Evolutionary conservation across 139 green algal species (phyloP).

Genomic region (Tetradesmus obliquus): DNA sequence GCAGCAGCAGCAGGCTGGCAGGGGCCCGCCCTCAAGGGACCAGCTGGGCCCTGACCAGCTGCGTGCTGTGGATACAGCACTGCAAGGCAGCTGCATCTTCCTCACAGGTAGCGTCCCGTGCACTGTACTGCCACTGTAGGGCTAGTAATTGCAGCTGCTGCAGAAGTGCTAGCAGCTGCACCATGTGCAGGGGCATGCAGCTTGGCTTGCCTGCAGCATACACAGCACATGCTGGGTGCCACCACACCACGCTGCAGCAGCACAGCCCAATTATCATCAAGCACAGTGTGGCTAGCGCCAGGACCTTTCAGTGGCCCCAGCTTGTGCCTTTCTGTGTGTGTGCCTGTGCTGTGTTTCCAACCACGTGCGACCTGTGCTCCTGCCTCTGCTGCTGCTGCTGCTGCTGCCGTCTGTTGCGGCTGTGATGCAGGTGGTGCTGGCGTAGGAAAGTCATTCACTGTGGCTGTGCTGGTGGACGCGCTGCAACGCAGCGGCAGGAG

Average conservation of each 20-base stretch:
- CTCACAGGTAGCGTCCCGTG: background rate
- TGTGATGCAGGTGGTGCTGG: background rate
- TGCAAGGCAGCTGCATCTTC: background rate
- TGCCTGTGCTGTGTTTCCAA: too few species aligned
- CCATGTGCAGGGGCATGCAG: background rate
- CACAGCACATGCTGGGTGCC: background rate
- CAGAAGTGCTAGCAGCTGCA: background rate
- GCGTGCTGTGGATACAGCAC: background rate
- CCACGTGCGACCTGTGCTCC: background rate
- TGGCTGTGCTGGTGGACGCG: background rate
- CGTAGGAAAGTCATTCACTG: constrained; percentile 12
- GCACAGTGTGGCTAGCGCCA: too few species aligned
- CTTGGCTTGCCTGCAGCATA: background rate
- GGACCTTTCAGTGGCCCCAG: too few species aligned
- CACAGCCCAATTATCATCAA: background rate
- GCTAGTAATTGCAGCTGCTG: background rate
- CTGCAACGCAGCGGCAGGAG: background rate
- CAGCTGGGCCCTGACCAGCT: background rate
- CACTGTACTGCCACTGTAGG: background rate
- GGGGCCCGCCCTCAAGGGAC: background rate
- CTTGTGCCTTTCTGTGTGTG: too few species aligned
- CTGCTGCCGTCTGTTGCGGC: background rate
- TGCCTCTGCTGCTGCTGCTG: background rate
- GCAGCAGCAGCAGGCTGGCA: background rate
- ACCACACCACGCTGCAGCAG: background rate